phyloP scores from a whole-genome alignment of 805 yeast species.

The Yarrowia osloensis region DNA sequence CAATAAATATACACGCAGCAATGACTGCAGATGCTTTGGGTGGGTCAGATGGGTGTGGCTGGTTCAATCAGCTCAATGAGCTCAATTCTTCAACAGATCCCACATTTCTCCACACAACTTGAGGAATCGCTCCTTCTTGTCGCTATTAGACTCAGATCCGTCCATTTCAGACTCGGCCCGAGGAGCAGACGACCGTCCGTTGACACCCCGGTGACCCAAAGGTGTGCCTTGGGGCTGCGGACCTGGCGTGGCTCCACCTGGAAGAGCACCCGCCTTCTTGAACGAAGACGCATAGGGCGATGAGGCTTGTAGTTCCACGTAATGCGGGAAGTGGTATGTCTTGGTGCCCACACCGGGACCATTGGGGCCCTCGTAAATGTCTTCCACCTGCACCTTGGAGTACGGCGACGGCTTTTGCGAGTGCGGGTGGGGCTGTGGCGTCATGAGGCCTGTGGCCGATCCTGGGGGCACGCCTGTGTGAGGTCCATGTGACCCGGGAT shows the following conservation, averaged over 20 bases:
- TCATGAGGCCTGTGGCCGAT: slow-evolving; percentile 18
- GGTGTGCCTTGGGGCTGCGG: neutral
- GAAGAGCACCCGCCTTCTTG: slow-evolving; percentile 12
- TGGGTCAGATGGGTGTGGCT: neutral
- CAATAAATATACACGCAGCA: slow-evolving; percentile 28
- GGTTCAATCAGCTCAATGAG: neutral
- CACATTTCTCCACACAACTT: slow-evolving; percentile 41
- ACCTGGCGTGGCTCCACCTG: neutral
- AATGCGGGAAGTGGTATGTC: slow-evolving; percentile 29
- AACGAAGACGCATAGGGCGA: slow-evolving; percentile 29
- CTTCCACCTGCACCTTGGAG: slow-evolving; percentile 30
- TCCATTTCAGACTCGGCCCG: neutral
- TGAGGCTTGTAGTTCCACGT: slow-evolving; percentile 26
- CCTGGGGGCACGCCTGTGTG: slow-evolving; percentile 7
- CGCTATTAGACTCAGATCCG: neutral
- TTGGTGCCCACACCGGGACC: slow-evolving; percentile 14
- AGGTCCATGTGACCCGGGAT: slow-evolving; percentile 1
- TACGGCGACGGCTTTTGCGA: slow-evolving; percentile 27
- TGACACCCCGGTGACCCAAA: neutral
- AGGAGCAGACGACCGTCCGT: neutral
- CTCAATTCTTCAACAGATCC: slow-evolving; percentile 37
- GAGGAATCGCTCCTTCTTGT: slow-evolving; percentile 38
- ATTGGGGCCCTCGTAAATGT: slow-evolving; percentile 23
- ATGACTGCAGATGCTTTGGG: slow-evolving; percentile 18
- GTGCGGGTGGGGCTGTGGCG: slow-evolving; percentile 23